Evolutionary conservation across 176 grass and related monocot species (phyloP), one percentile per base, ranked within the genome.

Genomic region (Triticum urartu): DNA sequence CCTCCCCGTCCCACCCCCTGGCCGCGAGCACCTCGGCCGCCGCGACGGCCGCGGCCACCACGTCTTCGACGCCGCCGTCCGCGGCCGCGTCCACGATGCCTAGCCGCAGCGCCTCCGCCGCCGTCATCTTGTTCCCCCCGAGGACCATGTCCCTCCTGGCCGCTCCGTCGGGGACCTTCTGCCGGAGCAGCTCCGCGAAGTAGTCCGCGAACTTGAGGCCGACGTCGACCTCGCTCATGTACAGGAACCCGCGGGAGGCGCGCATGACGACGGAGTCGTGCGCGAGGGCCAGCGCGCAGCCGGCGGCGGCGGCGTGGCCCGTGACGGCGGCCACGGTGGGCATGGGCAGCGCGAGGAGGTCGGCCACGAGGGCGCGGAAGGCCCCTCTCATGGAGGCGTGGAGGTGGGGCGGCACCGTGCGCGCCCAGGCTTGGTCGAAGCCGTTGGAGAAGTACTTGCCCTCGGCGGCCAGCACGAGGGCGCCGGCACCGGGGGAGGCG

Each of bases 401-500:
- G 77, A 87, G 78, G 34, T 65, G 39, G 42, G 4, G 11, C 45
- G 86, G 67, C 3, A 61, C 86, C 13, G 86, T 65, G 50, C 83
- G 69, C 42, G 67, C 93, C 93, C 89, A 95, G 18, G 78, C 83
- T 6, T 72, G 91, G 84, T 92, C 88, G 47, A 89, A 95, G 28
- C 91, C 95, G 67, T 98, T 98, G 84, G 83, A 94, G 89, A 98
- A 95, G 91, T 81, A 98, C 75, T 87, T 93, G 74, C 91, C 93
- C 84, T 95, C 78, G 22, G 86, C 91, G 20, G 93, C 82, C 0
- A 92, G 82, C 68, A 98, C 77, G 56, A 98, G 87, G 13, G 91
- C 89, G 20, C 72, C 66, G 34, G 62, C 69, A 20, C 75, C 65
- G 4, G 75, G 17, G 68, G 61, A 66, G 77, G 79, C 70, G 77